Evolutionary conservation across 352 stramenopile species (phyloP), one percentile per base, ranked within the genome.

Genomic region (Pythium aristosporum): DNA sequence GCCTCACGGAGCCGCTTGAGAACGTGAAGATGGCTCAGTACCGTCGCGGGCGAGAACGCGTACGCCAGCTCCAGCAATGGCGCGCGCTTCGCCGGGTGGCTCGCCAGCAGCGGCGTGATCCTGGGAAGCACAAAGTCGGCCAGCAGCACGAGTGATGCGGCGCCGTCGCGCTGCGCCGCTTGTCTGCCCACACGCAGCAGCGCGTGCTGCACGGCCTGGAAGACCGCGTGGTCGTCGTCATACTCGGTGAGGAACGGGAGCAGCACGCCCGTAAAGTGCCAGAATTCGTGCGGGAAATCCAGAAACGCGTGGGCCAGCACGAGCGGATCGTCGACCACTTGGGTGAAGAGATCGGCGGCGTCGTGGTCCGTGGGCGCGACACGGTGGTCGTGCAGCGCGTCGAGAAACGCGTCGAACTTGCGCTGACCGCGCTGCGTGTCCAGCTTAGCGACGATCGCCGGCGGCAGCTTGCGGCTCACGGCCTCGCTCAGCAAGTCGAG

Each of bases 241-340:
- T 78, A 61, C 20, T 89, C 79, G 9, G 61, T 56, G 28, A 94
- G 44, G 8, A 89, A 77, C 7, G 81, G 75, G 32, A 75, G 62
- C 28, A 92, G 46, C n/a, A 83, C 20, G 1, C 79, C 85, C 2
- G 65, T 62, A 48, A 91, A 79, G 57, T 85, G 87, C 84, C 85
- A 95, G 57, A 94, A 96, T 3, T 96, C 85, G 52, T 77, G 78
- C 15, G 88, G 87, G 30, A 81, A 91, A 13, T 94, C 84, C 16
- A 94, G 59, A 37, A 89, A 89, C 8, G 82, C 71, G 3, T 76
- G 51, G 0, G 82, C 74, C 9, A 96, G 70, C n/a, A 87, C 51
- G 12, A 85, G 73, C 9, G 63, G 60, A 30, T 81, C 77, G 21
- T 89, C 75, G n/a, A 78, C 53, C 4, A 92, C 55, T 11, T 70